phyloP scores from a whole-genome alignment of 768 basidiomycete species.

The Tulasnella sp. region DNA sequence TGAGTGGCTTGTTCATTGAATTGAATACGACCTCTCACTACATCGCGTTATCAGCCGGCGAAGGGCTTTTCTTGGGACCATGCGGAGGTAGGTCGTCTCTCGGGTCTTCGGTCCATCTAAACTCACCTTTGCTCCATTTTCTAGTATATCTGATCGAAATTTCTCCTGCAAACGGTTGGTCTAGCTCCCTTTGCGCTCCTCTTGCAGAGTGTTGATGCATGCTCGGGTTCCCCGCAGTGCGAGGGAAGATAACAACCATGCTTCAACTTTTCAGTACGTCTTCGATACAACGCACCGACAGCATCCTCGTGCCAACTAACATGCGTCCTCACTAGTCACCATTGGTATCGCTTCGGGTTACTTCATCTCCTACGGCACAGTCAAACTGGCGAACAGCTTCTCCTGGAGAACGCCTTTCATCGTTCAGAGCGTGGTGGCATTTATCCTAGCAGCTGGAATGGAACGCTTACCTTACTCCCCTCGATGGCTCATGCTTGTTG shows the following conservation, averaged over 20 bases:
- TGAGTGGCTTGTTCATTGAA: conserved; percentile 14
- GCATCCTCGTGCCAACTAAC: background rate
- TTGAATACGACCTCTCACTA: background rate
- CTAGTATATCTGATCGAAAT: conserved; percentile 31
- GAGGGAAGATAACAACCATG: conserved; percentile 42
- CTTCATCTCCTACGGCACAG: conserved; percentile 42
- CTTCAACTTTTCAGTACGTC: conserved; percentile 41
- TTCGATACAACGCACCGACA: background rate
- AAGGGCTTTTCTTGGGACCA: conserved; percentile 46
- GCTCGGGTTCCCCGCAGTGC: conserved; percentile 30
- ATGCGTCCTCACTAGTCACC: conserved; percentile 32
- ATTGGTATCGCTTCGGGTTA: conserved; percentile 44
- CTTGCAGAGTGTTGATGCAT: background rate
- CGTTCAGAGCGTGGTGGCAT: conserved; percentile 37
- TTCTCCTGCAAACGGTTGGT: conserved; percentile 28
- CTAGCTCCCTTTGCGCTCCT: background rate
- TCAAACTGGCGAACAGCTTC: conserved; percentile 35
- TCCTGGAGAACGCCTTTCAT: conserved; percentile 43
- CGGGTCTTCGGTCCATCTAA: conserved; percentile 35
- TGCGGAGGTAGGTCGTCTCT: conserved; percentile 5
- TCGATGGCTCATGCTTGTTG: conserved; percentile 42
- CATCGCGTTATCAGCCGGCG: conserved; percentile 34
- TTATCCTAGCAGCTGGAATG: conserved; percentile 25
- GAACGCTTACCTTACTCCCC: conserved; percentile 27
- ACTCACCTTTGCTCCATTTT: background rate